Base-by-base conservation (phyloP, 2,329 filamentous ascomycete species). In the Cercospora sp. region DNA sequence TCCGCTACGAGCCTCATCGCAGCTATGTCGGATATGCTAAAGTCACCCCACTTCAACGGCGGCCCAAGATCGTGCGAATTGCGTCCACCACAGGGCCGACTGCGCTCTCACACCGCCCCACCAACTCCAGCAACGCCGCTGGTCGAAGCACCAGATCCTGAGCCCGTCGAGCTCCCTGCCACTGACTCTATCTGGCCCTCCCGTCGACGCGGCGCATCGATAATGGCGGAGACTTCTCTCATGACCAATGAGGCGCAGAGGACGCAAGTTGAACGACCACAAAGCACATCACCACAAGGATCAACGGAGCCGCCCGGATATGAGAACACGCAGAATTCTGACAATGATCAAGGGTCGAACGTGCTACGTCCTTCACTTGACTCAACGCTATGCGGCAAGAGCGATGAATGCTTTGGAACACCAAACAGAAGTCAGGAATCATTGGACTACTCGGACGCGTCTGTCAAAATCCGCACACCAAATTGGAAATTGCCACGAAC, bases 21-120 rank as follows among this genome's bases (percentile, higher is more conserved):
- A 33, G 78, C 79, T 23, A 78, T 81, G 71, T 81, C 80, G 74
- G 81, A 81, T 64, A 79, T 81, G 73, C 75, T 82, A 28, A 78
- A 78, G 45, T 81, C 80, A 18, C 80, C 81, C 62, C 75, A 74
- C 33, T 69, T 79, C 55, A 77, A 75, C 66, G 71, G 66, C 69
- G 10, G 60, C 71, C 53, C 13, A 28, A 30, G 20, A 39, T 60
- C 60, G 33, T 72, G 69, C 28, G 71, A 76, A 72, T 73, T 80
- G 72, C 78, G 78, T 68, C 75, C 79, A 62, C 72, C 77, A 63
- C 77, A 77, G 42, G 74, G 76, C 62, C 74, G 80, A 68, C 80
- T 80, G 61, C 78, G 80, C 69, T 81, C 81, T 12, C 68, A 74
- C 26, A 82, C 80, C 39, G 74, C 79, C 16, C 79, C 81, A 36